A percentile compares a stretch with the other conserved stretches of the same genome.
These are phyloP conservation scores for Citrus medica DNA, from an alignment of 345 rosid genomes.

Conservation along the genomic window DNA sequence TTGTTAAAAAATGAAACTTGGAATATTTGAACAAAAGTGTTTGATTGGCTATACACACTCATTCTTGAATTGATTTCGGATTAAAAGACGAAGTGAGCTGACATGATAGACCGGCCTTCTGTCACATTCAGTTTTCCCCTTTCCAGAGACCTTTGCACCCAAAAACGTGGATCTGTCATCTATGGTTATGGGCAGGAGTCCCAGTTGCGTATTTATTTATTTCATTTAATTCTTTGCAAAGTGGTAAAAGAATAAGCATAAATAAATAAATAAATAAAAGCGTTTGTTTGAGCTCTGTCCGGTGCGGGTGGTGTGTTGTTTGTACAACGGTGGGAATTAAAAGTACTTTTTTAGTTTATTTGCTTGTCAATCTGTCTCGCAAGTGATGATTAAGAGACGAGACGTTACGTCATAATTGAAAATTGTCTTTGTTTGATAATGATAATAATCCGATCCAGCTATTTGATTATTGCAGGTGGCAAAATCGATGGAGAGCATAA, in stretches of 20 bases:
- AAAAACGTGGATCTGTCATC: not conserved
- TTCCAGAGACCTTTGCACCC: not conserved
- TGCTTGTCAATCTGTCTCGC: not conserved
- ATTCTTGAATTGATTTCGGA: not conserved
- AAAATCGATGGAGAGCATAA: constrained; percentile 46
- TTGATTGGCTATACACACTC: too few species aligned
- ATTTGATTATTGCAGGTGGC: constrained; percentile 39
- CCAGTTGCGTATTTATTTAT: not conserved
- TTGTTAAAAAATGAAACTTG: too few species aligned
- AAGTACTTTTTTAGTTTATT: not conserved
- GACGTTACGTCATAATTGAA: too few species aligned
- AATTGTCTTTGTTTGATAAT: too few species aligned
- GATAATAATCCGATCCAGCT: too few species aligned
- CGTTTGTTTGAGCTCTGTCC: not conserved
- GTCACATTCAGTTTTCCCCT: not conserved
- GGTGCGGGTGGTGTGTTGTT: not conserved
- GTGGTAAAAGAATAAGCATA: not conserved
- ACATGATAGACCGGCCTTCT: not conserved
- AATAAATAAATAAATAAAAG: not conserved
- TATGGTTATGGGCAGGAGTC: not conserved
- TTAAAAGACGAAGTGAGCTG: not conserved
- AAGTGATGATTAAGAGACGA: not conserved
- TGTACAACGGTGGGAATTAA: not conserved
- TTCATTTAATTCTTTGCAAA: not conserved
- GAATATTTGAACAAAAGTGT: too few species aligned